Evolutionary conservation across 305 asterid species (phyloP).

Genomic region (Fraxinus paxiana): DNA sequence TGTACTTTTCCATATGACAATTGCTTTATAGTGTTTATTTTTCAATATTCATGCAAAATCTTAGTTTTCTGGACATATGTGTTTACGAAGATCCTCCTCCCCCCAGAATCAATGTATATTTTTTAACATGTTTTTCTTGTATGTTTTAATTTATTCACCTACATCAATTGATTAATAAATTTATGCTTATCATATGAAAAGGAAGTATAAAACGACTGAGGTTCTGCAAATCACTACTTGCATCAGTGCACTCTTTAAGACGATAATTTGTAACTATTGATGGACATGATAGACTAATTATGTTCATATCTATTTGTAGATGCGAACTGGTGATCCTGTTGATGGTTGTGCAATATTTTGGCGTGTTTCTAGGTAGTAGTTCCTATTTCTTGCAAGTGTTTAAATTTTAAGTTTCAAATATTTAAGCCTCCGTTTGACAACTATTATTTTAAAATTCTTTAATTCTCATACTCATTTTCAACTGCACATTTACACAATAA

Average conservation of each 20-base stretch:
- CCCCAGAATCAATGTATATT: neutral
- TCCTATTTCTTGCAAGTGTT: constrained; percentile 22
- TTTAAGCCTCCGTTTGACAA: neutral
- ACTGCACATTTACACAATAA: too few relatives aligned
- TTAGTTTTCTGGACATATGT: neutral
- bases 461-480: too few relatives aligned
- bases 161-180: neutral
- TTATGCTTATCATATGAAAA: neutral
- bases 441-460: too few relatives aligned
- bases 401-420: constrained; percentile 16
- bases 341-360: constrained; percentile 99
- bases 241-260: constrained; percentile 1
- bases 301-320: constrained; percentile 43
- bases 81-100: neutral
- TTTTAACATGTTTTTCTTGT: neutral
- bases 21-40: neutral
- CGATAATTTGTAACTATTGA: constrained; percentile 2
- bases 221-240: constrained; percentile 6
- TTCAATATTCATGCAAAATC: neutral
- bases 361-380: constrained; percentile 64
- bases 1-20: neutral
- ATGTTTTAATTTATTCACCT: neutral
- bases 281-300: constrained; percentile 15
- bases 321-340: constrained; percentile 82
- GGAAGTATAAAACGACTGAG: constrained; percentile 5